Evolutionary conservation across 1,284 basidiomycete genomes (phyloP).

Genomic region (Ceraceosorus guamensis): DNA sequence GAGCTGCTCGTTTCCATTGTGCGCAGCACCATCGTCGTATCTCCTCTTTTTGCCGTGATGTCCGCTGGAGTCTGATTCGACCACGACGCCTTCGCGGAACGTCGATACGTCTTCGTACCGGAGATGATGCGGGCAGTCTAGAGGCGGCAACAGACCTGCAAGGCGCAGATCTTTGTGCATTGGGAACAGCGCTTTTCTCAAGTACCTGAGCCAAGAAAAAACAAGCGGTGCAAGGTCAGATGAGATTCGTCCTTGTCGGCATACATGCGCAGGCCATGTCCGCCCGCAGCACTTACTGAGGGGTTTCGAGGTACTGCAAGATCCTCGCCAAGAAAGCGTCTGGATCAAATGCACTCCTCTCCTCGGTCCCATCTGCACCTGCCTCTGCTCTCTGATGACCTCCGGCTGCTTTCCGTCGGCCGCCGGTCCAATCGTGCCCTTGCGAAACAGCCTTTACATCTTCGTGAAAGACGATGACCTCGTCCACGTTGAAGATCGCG

Average conservation of each 20-base stretch:
- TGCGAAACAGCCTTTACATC: slow-evolving; percentile 11
- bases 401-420: slow-evolving; percentile 1
- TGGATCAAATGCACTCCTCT: slow-evolving; percentile 21
- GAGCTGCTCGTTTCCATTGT: slow-evolving; percentile 11
- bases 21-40: slow-evolving; percentile 13
- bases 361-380: slow-evolving; percentile 1
- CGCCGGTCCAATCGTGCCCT: slow-evolving; percentile 3
- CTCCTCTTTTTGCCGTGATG: not conserved
- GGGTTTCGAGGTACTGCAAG: slow-evolving; percentile 47
- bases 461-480: slow-evolving; percentile 44
- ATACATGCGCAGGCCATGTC: slow-evolving; percentile 6
- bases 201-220: no score
- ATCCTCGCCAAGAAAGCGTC: slow-evolving; percentile 38
- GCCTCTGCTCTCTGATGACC: slow-evolving; percentile 1
- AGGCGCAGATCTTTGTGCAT: slow-evolving; percentile 44
- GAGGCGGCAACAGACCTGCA: slow-evolving; percentile 46
- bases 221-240: no score
- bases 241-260: no score
- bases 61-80: no score
- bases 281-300: slow-evolving; percentile 22
- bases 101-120: slow-evolving; percentile 36
- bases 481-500: slow-evolving; percentile 48
- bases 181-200: slow-evolving; percentile 44
- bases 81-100: slow-evolving; percentile 42
- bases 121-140: slow-evolving; percentile 47